Evolutionary conservation across 129 eudicot species (phyloP), one percentile per base, ranked within the genome.

Genomic region (Helianthus tuberosus): DNA sequence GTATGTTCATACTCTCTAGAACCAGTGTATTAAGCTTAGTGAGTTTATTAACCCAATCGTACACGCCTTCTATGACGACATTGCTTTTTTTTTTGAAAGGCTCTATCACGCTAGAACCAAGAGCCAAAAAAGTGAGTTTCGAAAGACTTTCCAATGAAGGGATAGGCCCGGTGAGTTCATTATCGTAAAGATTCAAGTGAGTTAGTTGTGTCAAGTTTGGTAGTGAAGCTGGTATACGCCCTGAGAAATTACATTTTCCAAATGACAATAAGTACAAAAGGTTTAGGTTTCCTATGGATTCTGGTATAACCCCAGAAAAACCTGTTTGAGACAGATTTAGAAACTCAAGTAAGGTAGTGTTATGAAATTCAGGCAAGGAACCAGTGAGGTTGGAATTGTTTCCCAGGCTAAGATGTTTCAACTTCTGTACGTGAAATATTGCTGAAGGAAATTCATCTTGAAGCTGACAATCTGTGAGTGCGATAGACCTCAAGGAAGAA

Each of bases 141-240:
- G 71, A 17, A n/a, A 47, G 78, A 12, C 50, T 63, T 48, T 1
- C 3, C 23, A 74, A 5, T 8, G 62, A 74, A 29, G 78, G 78
- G 48, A 32, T 9, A 2, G 3, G 1, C 1, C 52, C 63, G 3
- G n/a, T 16, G 23, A 48, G 13, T 38, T 50, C 23, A 63, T 63
- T 23, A 3, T 9, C 0, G 13, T 25, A 3, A 2, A 73, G 58
- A 23, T 1, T 16, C n/a, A 75, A 66, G 17, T 0, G 0, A 0
- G 50, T 64, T 16, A 84, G 81, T 53, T 65, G 73, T 14, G 78
- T 75, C 59, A 76, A 9, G 74, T 84, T 75, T 60, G 76, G 62
- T n/a, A 79, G 44, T 27, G 82, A 71, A 13, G 29, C 12, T 6
- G 85, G 85, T 32, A 84, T 43, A 14, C 11, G 2, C 35, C 85